Percentiles rank a stretch among this genome's conserved stretches.
Conservation (phyloP, 495 filamentous ascomycete species). For the Penicillium cosmopolitanum region DNA sequence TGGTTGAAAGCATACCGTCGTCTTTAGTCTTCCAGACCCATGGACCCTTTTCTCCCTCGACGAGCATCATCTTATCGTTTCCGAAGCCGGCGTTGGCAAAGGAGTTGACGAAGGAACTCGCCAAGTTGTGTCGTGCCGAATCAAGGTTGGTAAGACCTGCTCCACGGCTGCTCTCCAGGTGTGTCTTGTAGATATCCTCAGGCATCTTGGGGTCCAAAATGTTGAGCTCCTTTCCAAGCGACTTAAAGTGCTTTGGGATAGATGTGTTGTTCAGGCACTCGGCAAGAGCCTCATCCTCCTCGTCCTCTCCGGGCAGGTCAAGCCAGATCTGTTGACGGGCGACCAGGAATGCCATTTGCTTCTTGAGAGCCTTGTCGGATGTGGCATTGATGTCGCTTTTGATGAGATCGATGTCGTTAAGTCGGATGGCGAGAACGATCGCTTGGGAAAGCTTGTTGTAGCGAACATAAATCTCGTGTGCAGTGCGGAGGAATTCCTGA, state of each 20-base stretch:
- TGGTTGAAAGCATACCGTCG: slow-evolving; percentile 94
- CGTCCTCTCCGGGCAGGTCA: slow-evolving; percentile 60
- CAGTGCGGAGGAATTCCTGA: slow-evolving; percentile 86
- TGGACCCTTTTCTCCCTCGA: slow-evolving; percentile 73
- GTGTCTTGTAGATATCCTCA: slow-evolving; percentile 99
- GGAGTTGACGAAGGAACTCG: slow-evolving; percentile 93
- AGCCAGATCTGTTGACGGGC: slow-evolving; percentile 90
- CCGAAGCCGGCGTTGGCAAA: slow-evolving; percentile 97
- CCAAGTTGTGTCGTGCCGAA: slow-evolving; percentile 93
- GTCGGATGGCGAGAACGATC: slow-evolving; percentile 88
- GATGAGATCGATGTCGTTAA: slow-evolving; percentile 86
- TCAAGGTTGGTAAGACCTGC: slow-evolving; percentile 92
- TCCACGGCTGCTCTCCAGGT: slow-evolving; percentile 91
- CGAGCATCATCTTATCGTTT: slow-evolving; percentile 96
- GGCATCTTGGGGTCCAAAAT: slow-evolving; percentile 95
- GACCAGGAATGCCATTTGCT: slow-evolving; percentile 93
- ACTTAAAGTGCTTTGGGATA: slow-evolving; percentile 90
- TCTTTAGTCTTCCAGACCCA: slow-evolving; percentile 99
- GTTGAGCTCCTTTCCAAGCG: slow-evolving; percentile 91
- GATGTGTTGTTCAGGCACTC: slow-evolving; percentile 87
- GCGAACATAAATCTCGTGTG: slow-evolving; percentile 87
- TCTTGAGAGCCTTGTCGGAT: slow-evolving; percentile 78
- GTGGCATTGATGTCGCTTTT: slow-evolving; percentile 77
- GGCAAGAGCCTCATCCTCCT: slow-evolving; percentile 71
- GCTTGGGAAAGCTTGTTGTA: slow-evolving; percentile 93